A percentile compares a stretch with the other conserved stretches of the same genome.
Evolutionary conservation across 768 basidiomycete genomes (phyloP).

Genomic region (Clavaria fumosa): DNA sequence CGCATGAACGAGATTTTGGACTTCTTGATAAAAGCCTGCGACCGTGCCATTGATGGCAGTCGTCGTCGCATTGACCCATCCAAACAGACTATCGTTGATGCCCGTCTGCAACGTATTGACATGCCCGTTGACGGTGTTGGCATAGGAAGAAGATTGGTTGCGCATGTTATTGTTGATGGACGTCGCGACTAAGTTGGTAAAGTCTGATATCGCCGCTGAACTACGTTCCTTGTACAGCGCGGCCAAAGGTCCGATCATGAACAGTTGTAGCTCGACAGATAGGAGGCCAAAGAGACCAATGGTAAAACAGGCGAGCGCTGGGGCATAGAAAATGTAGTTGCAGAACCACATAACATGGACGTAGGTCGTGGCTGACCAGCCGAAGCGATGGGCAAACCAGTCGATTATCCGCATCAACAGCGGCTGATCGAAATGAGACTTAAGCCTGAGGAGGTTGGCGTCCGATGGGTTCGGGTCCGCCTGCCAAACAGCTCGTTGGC

Average conservation of each 20-base stretch:
- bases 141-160: conserved; percentile 66
- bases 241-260: conserved; percentile 61
- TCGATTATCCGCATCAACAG: conserved; percentile 53
- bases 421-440: conserved; percentile 54
- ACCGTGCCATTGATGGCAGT: conserved; percentile 77
- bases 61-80: conserved; percentile 90
- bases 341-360: conserved; percentile 76
- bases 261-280: conserved; percentile 74
- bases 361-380: conserved; percentile 44
- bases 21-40: conserved; percentile 70
- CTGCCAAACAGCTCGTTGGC: conserved; percentile 63
- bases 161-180: conserved; percentile 76
- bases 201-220: conserved; percentile 41
- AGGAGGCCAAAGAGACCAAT: conserved; percentile 87
- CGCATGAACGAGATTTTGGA: conserved; percentile 61
- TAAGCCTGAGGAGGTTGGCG: conserved; percentile 67
- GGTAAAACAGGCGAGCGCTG: conserved; percentile 79
- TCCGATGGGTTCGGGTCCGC: conserved; percentile 58
- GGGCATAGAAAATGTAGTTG: conserved; percentile 82
- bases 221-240: conserved; percentile 50
- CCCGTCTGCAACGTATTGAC: conserved; percentile 55
- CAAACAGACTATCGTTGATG: conserved; percentile 80
- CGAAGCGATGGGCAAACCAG: conserved; percentile 32
- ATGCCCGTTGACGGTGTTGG: conserved; percentile 56
- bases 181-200: conserved; percentile 54